Evolutionary conservation across 2,329 filamentous ascomycete species (phyloP).

Genomic region (Botrytis deweyae): DNA sequence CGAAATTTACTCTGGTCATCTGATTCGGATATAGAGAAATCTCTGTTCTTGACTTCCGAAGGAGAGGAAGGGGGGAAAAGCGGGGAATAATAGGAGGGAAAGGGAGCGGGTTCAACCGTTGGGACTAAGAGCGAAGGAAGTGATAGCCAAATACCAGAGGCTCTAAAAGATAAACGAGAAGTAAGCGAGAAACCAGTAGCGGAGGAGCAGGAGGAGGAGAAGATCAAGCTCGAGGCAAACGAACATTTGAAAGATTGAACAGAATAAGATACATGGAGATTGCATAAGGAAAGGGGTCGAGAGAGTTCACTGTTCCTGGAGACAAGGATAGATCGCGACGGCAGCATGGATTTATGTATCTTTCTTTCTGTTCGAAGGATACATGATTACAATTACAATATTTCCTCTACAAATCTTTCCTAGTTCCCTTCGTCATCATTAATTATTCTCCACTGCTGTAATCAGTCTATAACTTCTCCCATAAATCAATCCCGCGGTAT

Average conservation of each 20-base stretch:
- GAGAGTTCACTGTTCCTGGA: not conserved
- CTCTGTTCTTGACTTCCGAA: not conserved
- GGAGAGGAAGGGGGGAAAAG: rapidly evolving
- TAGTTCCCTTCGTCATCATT: no score
- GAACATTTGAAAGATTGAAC: not conserved
- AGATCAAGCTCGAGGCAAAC: not conserved
- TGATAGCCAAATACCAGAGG: not conserved
- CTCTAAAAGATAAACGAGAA: no score
- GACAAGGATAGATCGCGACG: not conserved
- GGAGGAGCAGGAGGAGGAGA: not conserved
- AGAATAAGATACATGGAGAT: not conserved
- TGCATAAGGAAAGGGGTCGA: not conserved
- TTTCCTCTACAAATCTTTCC: no score
- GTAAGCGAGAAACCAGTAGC: not conserved
- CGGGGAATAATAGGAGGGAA: rapidly evolving
- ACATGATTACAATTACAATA: not conserved
- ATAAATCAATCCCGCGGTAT: no score
- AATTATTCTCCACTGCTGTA: no score
- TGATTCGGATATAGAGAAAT: not conserved
- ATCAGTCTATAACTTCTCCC: no score
- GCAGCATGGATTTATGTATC: not conserved
- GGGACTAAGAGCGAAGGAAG: not conserved
- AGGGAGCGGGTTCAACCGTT: not conserved
- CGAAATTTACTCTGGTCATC: not conserved
- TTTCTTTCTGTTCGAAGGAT: not conserved